Evolutionary conservation across 768 basidiomycete species (phyloP).

Genomic region (Serendipita sp.): DNA sequence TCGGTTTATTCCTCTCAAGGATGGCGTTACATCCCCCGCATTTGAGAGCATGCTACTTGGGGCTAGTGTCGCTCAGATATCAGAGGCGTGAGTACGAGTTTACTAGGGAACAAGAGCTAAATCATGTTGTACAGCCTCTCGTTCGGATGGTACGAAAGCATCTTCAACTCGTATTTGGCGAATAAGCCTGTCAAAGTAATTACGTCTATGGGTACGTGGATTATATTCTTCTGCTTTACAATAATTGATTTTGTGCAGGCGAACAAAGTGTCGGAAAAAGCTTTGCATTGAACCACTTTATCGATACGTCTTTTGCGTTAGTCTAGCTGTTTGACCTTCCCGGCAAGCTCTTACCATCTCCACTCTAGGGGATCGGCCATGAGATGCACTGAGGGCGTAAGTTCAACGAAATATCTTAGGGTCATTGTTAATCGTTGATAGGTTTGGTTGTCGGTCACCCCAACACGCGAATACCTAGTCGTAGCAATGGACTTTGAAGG

Average conservation of each 20-base stretch:
- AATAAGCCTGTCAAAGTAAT: slow-evolving; percentile 43
- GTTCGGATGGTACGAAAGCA: slow-evolving; percentile 48
- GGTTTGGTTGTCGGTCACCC: slow-evolving; percentile 52
- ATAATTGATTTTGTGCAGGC: slow-evolving; percentile 18
- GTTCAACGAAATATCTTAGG: background rate
- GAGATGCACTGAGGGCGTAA: slow-evolving; percentile 11
- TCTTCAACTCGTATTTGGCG: slow-evolving; percentile 47
- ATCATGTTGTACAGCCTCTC: slow-evolving; percentile 19
- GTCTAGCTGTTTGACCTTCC: background rate
- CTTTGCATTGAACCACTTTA: slow-evolving; percentile 40
- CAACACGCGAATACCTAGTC: slow-evolving; percentile 34
- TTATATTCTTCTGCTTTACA: background rate
- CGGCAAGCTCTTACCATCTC: background rate
- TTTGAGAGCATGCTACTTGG: slow-evolving; percentile 38
- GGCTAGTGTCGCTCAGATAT: slow-evolving; percentile 40
- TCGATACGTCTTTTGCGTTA: slow-evolving; percentile 42
- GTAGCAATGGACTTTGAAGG: slow-evolving; percentile 54
- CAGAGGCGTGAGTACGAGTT: slow-evolving; percentile 20
- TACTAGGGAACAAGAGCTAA: background rate
- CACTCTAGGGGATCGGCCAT: slow-evolving; percentile 21
- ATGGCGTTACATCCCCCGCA: slow-evolving; percentile 34
- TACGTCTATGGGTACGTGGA: slow-evolving; percentile 38
- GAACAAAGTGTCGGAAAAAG: slow-evolving; percentile 52
- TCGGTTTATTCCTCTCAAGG: slow-evolving; percentile 42
- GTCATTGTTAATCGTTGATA: slow-evolving; percentile 24